Evolutionary conservation across 768 basidiomycete species (phyloP), one percentile per base, ranked within the genome.

Genomic region (Gymnopilus junonius): DNA sequence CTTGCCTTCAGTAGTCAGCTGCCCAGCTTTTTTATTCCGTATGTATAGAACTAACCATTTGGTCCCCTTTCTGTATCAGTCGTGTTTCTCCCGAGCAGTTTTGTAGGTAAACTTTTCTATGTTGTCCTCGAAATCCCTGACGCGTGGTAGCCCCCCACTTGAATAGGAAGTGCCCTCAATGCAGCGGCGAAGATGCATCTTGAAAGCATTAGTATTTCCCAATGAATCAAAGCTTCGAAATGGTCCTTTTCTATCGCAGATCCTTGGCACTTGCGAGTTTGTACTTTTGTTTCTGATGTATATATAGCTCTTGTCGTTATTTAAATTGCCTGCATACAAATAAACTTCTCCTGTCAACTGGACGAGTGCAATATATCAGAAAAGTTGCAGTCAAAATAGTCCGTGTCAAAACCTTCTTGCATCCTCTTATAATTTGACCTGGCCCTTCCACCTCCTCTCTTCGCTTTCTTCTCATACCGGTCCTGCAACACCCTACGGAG

Each of bases 401-500:
- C 15, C 40, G 17, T 17, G 1, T 2, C 15, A 42, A 42, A 35
- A 35, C 35, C 45, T 25, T 29, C 23, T 25, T 27, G 10, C 25
- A 27, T 7, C 53, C 20, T 35, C n/a, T 27, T 59, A 64, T 32
- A 64, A 34, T 35, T 64, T 15, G 63, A 51, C 25, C 59, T 64
- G 8, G 23, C 53, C n/a, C n/a, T 43, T 35, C 37, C 46, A 14
- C 40, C 70, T 61, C 71, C 74, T 8, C 63, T 58, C 65, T 63
- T 74, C 53, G 35, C 55, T 61, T 67, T 70, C 65, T 69, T 64
- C 70, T 90, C 87, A 66, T 88, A 84, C 40, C 74, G 76, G 12
- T 90, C 89, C 59, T 87, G 85, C 59, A 93, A 72, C 3, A 82
- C 77, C 20, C 90, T 77, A 7, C 90, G 82, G 46, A 92, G 72